Percentiles rank a stretch among this genome's conserved stretches.
phyloP scores from a whole-genome alignment of 306 rosid genomes.

The Biancaea sappan region DNA sequence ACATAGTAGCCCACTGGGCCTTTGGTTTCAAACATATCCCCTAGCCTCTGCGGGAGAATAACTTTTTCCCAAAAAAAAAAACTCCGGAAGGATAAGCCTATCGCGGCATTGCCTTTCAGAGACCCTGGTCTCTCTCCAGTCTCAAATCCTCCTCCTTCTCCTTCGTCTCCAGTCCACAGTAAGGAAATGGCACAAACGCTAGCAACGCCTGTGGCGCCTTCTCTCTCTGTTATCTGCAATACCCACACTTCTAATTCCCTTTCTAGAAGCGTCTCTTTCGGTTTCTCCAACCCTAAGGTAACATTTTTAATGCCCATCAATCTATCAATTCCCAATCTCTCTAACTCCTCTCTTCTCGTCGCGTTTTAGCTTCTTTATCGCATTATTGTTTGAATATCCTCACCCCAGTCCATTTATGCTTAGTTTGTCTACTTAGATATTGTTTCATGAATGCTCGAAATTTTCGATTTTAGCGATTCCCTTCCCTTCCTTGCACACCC shows the following conservation, averaged over 20 bases:
- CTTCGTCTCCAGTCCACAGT: neutral
- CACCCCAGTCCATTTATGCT: neutral
- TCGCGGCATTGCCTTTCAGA: neutral
- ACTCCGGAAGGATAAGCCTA: neutral
- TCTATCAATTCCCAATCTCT: neutral
- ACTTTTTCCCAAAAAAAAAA: neutral
- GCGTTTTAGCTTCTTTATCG: neutral
- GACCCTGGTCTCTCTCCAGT: neutral
- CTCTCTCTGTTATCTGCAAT: slow-evolving; percentile 64
- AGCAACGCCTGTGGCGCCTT: slow-evolving; percentile 75
- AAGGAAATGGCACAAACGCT: slow-evolving; percentile 71
- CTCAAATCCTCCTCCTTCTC: neutral
- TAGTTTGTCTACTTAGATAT: neutral
- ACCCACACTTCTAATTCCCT: slow-evolving; percentile 37
- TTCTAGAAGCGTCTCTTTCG: slow-evolving; percentile 50
- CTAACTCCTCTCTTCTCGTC: neutral
- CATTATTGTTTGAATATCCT: neutral
- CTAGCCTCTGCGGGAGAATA: neutral
- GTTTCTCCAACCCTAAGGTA: slow-evolving; percentile 30
- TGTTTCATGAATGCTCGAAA: neutral
- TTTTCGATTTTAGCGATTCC: neutral
- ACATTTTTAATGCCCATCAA: neutral
- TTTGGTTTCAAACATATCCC: neutral
- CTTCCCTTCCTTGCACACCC: neutral
- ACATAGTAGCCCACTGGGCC: neutral